A percentile compares a stretch with the other conserved stretches of the same genome.
Evolutionary conservation across 192 early-diverging fungal species (phyloP).

Genomic region (Kickxella alabastrina): DNA sequence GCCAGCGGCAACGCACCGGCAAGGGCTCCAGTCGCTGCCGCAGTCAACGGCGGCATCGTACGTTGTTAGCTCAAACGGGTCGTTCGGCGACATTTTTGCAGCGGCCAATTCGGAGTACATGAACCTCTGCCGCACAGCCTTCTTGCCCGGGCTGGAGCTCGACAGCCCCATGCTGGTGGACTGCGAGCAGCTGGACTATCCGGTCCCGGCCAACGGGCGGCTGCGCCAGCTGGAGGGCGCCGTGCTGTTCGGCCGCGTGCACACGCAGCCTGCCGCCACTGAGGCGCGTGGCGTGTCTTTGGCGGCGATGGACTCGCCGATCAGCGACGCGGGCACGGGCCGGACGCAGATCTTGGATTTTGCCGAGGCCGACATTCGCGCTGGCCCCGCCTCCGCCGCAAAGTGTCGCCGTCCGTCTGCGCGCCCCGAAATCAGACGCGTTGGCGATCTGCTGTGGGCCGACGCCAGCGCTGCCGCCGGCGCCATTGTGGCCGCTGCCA

Average conservation of each 20-base stretch:
- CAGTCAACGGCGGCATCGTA: conserved; percentile 31
- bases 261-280: not conserved
- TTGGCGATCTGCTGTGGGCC: conserved; percentile 33
- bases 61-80: conserved; percentile 30
- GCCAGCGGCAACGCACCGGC: conserved; percentile 37
- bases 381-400: not conserved
- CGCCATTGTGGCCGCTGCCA: conserved; percentile 4
- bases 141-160: conserved; percentile 25
- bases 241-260: conserved; percentile 21
- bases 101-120: conserved; percentile 14
- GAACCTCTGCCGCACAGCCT: conserved; percentile 4
- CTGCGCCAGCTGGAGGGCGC: conserved; percentile 29
- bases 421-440: conserved; percentile 39
- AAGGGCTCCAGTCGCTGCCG: conserved; percentile 20
- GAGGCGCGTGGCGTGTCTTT: not conserved
- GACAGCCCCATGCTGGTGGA: not conserved
- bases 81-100: conserved; percentile 30
- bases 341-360: conserved; percentile 46
- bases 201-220: conserved; percentile 18
- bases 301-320: conserved; percentile 27
- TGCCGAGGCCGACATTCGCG: conserved; percentile 20
- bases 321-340: conserved; percentile 43
- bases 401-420: conserved; percentile 28
- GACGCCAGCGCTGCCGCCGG: not conserved
- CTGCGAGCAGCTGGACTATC: conserved; percentile 2